Evolutionary conservation across 1,139 yeast species (phyloP).

Genomic region (Wickerhamiella pararugosa): DNA sequence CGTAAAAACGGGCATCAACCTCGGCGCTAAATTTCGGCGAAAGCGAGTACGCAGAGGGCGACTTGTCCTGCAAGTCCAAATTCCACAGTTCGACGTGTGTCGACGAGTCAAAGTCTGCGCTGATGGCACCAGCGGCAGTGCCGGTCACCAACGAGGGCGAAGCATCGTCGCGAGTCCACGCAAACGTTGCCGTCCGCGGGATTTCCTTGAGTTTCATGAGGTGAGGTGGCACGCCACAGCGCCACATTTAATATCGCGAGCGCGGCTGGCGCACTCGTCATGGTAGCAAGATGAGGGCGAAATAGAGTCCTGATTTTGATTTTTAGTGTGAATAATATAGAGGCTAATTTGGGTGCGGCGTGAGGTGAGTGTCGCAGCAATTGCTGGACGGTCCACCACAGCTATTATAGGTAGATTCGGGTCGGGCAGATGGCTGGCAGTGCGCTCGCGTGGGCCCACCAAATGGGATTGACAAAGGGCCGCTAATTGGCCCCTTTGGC

Average conservation of each 20-base stretch:
- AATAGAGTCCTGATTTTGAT: background rate
- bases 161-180: conserved; percentile 53
- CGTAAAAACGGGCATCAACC: conserved; percentile 42
- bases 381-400: too few species aligned
- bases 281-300: background rate
- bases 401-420: too few species aligned
- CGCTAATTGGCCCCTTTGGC: too few species aligned
- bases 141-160: conserved; percentile 37
- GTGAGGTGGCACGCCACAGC: background rate
- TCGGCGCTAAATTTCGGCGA: conserved; percentile 17
- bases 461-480: too few species aligned
- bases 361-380: too few species aligned
- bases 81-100: conserved; percentile 71
- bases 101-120: conserved; percentile 66
- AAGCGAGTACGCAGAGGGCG: conserved; percentile 22
- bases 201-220: conserved; percentile 61
- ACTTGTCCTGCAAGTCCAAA: conserved; percentile 36
- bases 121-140: conserved; percentile 89
- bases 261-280: background rate
- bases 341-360: too few species aligned
- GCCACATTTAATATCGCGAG: background rate
- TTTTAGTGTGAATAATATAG: background rate
- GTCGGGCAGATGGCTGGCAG: too few species aligned
- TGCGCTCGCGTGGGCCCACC: too few species aligned
- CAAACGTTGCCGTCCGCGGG: conserved; percentile 77